A percentile compares a stretch with the other conserved stretches of the same genome.
Evolutionary conservation across 2,329 filamentous ascomycete genomes (phyloP).

Genomic region (Monilinia aucupariae): DNA sequence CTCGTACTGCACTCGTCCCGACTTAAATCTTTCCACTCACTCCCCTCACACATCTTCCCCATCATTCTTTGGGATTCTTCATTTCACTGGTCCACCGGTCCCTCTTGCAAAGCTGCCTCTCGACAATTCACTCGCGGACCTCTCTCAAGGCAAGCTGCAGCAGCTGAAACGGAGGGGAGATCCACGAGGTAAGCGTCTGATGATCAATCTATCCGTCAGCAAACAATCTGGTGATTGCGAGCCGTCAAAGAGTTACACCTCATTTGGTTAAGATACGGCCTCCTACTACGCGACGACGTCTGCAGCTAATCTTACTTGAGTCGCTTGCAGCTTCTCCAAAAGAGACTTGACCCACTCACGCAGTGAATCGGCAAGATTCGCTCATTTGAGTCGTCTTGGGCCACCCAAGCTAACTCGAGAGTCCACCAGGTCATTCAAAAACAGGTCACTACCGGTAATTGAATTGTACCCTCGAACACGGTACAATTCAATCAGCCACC

Average conservation of each 20-base stretch:
- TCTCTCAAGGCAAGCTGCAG: constrained; percentile 11
- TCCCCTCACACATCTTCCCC: no score
- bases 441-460: neutral
- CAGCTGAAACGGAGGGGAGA: constrained; percentile 3
- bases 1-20: no score
- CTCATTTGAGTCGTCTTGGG: neutral
- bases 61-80: no score
- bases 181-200: constrained; percentile 17
- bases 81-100: no score
- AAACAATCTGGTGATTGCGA: constrained; percentile 13
- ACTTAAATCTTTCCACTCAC: no score
- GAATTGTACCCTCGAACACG: neutral
- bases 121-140: no score
- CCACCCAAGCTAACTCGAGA: neutral
- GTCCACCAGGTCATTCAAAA: neutral
- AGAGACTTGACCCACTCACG: neutral
- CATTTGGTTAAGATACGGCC: neutral
- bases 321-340: neutral
- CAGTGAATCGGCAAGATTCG: neutral
- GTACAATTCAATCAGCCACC: neutral
- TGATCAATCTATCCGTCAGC: constrained; percentile 17
- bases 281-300: neutral
- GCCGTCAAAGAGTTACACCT: constrained; percentile 12
- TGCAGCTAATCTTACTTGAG: neutral
- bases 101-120: no score